Percentiles rank a stretch among this genome's conserved stretches.
Conservation (phyloP, 2,329 filamentous ascomycete species). For the Sporothrix sp. region DNA sequence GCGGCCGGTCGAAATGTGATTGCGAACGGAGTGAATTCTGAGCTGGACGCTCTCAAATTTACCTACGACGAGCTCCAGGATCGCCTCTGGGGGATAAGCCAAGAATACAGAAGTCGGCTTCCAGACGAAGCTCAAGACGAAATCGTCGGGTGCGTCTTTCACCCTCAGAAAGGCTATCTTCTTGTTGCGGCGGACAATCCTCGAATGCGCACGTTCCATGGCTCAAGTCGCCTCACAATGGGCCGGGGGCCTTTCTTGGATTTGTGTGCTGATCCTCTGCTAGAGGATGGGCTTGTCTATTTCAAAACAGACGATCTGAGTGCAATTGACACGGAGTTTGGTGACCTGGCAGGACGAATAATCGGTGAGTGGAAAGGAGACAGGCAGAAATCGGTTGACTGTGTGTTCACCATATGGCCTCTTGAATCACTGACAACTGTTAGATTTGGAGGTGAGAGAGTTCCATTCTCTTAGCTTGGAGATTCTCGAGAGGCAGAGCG, state of each 20-base stretch:
- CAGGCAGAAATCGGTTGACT: too few relatives aligned
- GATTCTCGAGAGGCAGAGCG: slow-evolving; percentile 58
- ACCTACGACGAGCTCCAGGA: slow-evolving; percentile 68
- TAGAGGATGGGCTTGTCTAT: slow-evolving; percentile 60
- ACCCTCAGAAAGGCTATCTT: slow-evolving; percentile 86
- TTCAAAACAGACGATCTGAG: slow-evolving; percentile 80
- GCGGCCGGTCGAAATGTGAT: slow-evolving; percentile 65
- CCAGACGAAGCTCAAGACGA: slow-evolving; percentile 47
- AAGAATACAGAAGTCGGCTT: slow-evolving; percentile 51
- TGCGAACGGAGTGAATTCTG: slow-evolving; percentile 56
- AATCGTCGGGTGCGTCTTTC: slow-evolving; percentile 70
- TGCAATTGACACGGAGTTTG: slow-evolving; percentile 70
- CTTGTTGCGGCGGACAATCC: slow-evolving; percentile 54
- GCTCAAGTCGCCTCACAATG: too few relatives aligned
- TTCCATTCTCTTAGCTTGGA: slow-evolving; percentile 64
- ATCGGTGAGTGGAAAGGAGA: slow-evolving; percentile 46
- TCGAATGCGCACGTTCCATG: too few relatives aligned
- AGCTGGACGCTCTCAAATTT: slow-evolving; percentile 69
- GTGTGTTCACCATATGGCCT: too few relatives aligned
- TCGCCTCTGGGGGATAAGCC: slow-evolving; percentile 59
- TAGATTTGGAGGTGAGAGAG: slow-evolving; percentile 64
- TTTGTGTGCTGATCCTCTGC: slow-evolving; percentile 69
- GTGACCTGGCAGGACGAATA: slow-evolving; percentile 77
- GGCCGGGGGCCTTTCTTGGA: slow-evolving; percentile 45
- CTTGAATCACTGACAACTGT: not conserved